Conservation (phyloP, 139 green algal species). For the Trebouxia sp. region DNA sequence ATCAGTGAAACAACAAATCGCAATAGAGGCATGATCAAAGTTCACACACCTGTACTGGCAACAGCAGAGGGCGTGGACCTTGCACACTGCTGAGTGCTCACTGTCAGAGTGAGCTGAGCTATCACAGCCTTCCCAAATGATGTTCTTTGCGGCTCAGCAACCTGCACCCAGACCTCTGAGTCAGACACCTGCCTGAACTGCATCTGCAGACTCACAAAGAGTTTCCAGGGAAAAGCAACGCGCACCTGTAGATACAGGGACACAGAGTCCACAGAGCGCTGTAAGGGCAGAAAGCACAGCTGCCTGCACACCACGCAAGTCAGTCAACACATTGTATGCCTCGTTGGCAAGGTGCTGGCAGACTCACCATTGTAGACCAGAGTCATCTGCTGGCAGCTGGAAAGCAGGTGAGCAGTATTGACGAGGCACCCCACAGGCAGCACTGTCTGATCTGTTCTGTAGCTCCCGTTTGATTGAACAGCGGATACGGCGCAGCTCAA, state of each 20-base stretch:
- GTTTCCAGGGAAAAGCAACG: too few relatives aligned
- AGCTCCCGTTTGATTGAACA: background rate
- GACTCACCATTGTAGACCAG: background rate
- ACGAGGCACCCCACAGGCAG: background rate
- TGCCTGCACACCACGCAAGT: constrained; percentile 25
- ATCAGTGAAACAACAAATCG: too few relatives aligned
- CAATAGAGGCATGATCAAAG: too few relatives aligned
- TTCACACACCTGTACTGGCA: background rate
- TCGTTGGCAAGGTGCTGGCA: too few relatives aligned
- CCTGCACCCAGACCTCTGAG: too few relatives aligned
- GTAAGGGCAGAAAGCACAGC: background rate
- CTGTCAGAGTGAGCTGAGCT: background rate
- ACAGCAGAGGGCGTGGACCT: background rate
- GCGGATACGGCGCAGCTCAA: background rate
- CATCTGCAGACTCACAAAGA: too few relatives aligned
- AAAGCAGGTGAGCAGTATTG: background rate
- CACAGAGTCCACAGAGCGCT: background rate
- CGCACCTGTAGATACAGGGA: background rate
- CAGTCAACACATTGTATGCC: too few relatives aligned
- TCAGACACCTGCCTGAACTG: too few relatives aligned
- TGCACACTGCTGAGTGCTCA: background rate
- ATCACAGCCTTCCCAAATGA: background rate
- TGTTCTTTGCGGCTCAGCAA: too few relatives aligned
- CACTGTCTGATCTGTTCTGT: background rate
- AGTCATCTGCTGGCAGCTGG: background rate